These are phyloP conservation scores for Dunaliella sp. DNA, from an alignment of 139 green algal species.

Conservation along the genomic window DNA sequence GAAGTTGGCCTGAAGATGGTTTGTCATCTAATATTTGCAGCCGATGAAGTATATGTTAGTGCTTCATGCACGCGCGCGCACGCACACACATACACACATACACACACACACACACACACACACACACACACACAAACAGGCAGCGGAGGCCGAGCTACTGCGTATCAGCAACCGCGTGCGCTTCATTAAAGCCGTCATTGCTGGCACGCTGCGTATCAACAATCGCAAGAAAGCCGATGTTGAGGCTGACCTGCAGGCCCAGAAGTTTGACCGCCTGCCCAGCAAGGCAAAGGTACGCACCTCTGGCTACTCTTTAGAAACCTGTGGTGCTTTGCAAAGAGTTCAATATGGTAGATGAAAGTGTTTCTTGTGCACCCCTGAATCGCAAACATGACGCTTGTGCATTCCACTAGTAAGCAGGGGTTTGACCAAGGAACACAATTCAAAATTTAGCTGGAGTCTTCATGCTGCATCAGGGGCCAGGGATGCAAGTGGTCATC, in stretches of 20 bases:
- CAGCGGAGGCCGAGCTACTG: slow-evolving; percentile 70
- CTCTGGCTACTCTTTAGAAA: neutral
- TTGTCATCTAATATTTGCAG: too few relatives aligned
- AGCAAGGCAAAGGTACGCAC: slow-evolving; percentile 3
- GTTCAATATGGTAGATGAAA: neutral
- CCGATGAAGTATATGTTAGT: too few relatives aligned
- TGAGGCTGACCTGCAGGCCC: slow-evolving; percentile 74
- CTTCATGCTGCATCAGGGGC: too few relatives aligned
- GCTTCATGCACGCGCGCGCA: too few relatives aligned
- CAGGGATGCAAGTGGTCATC: too few relatives aligned
- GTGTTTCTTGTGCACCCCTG: neutral
- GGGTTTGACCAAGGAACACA: neutral
- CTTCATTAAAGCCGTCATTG: slow-evolving; percentile 94
- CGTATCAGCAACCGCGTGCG: slow-evolving; percentile 83
- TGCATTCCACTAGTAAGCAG: neutral
- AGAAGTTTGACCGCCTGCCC: slow-evolving; percentile 76
- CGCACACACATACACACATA: too few relatives aligned
- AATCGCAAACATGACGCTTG: too few relatives aligned
- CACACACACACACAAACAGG: too few relatives aligned
- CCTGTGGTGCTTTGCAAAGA: neutral
- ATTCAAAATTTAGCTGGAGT: too few relatives aligned
- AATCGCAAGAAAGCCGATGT: slow-evolving; percentile 86
- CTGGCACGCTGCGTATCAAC: slow-evolving; percentile 71
- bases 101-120: too few relatives aligned
- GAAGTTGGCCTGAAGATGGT: too few relatives aligned